phyloP scores from a whole-genome alignment of 2,329 filamentous ascomycete genomes.

The Dendrostoma leiphaemia region DNA sequence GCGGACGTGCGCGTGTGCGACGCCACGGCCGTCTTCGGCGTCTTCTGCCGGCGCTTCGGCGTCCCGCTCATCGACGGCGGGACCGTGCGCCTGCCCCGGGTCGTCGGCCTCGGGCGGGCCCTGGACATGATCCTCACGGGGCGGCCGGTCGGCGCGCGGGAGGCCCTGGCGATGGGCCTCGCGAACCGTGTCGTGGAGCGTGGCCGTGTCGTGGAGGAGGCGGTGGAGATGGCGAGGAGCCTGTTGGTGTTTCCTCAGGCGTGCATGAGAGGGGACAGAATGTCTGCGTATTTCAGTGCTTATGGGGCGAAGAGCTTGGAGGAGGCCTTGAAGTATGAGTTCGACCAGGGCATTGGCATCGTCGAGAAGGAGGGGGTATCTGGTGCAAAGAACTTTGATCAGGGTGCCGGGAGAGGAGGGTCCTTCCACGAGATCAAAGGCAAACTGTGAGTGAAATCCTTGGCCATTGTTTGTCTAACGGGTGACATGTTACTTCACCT shows the following conservation, averaged over 20 bases:
- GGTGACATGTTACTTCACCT: too few relatives aligned
- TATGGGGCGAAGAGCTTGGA: slow-evolving; percentile 47
- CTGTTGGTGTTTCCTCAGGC: slow-evolving; percentile 48
- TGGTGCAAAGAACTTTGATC: slow-evolving; percentile 1
- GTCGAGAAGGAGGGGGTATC: slow-evolving; percentile 40
- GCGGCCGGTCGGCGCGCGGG: slow-evolving; percentile 42
- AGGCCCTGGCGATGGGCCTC: slow-evolving; percentile 50
- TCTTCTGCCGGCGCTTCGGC: slow-evolving; percentile 54
- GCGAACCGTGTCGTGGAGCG: slow-evolving; percentile 51
- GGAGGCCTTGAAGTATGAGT: slow-evolving; percentile 49
- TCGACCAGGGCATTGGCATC: slow-evolving; percentile 39
- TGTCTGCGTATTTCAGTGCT: slow-evolving; percentile 46
- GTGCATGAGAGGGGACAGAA: slow-evolving; percentile 51
- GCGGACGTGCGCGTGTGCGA: slow-evolving; percentile 53
- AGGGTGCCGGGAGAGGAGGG: slow-evolving; percentile 1
- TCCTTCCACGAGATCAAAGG: not conserved
- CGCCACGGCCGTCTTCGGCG: slow-evolving; percentile 51
- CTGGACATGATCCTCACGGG: slow-evolving; percentile 58
- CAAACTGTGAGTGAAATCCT: too few relatives aligned
- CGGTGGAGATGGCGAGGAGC: slow-evolving; percentile 43
- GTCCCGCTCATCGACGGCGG: slow-evolving; percentile 50
- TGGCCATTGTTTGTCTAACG: too few relatives aligned
- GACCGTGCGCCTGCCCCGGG: slow-evolving; percentile 48
- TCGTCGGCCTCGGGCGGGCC: slow-evolving; percentile 51
- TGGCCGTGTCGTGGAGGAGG: slow-evolving; percentile 48